Evolutionary conservation across 352 stramenopile genomes (phyloP).

Genomic region (Phytophthora constricta): DNA sequence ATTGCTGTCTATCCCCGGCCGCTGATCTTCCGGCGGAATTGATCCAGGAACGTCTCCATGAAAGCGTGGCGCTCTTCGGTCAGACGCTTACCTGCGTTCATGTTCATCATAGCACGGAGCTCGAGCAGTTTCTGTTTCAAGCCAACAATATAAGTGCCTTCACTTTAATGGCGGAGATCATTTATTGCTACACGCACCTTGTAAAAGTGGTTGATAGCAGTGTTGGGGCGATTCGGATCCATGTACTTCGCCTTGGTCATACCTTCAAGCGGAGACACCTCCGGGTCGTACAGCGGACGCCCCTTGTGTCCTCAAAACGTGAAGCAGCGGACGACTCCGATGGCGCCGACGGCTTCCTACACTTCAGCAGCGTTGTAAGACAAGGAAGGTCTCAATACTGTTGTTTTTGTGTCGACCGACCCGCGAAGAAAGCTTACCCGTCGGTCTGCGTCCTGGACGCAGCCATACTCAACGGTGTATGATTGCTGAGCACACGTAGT

Average conservation of each 20-base stretch:
- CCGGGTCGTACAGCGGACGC: conserved; percentile 79
- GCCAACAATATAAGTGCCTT: neutral
- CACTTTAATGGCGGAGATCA: no score
- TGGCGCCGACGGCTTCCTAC: conserved; percentile 90
- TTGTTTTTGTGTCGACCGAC: neutral
- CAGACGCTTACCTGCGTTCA: conserved; percentile 66
- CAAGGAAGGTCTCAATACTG: neutral
- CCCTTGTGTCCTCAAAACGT: conserved; percentile 89
- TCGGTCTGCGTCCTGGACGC: conserved; percentile 90
- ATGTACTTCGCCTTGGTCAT: conserved; percentile 88
- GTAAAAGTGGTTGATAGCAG: conserved; percentile 92
- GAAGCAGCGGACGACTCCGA: conserved; percentile 92
- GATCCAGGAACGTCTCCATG: conserved; percentile 86
- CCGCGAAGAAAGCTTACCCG: conserved; percentile 43
- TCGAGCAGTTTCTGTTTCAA: conserved; percentile 84
- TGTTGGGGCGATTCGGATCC: conserved; percentile 63
- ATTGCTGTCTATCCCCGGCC: conserved; percentile 33
- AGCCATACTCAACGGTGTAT: conserved; percentile 76
- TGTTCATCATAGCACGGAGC: conserved; percentile 90
- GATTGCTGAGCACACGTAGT: conserved; percentile 21
- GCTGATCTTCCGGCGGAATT: conserved; percentile 84
- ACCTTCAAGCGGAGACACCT: conserved; percentile 51
- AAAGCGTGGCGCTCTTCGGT: conserved; percentile 85
- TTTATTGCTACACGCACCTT: no score
- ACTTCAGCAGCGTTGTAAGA: neutral